phyloP scores from a whole-genome alignment of 129 eudicot genomes.

The Lactuca sativa region DNA sequence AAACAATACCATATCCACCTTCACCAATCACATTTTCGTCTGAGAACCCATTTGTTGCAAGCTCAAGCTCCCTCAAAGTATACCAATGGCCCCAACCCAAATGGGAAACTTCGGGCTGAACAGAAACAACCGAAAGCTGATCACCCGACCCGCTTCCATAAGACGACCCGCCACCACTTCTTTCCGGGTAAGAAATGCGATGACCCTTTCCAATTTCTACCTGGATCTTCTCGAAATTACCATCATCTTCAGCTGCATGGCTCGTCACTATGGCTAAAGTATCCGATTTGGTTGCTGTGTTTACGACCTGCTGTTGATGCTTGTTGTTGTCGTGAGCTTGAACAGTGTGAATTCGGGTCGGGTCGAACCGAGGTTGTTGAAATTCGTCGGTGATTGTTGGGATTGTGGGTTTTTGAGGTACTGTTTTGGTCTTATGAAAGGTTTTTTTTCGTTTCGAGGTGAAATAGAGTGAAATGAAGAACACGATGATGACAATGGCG shows the following conservation, averaged over 20 bases:
- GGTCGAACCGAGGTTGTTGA: constrained; percentile 51
- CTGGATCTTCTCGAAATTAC: constrained; percentile 51
- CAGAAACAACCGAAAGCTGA: constrained; percentile 34
- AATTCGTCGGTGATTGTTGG: constrained; percentile 68
- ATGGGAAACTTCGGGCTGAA: constrained; percentile 78
- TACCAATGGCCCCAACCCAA: constrained; percentile 98
- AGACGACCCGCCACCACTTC: constrained; percentile 34
- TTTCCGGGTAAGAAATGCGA: constrained; percentile 54
- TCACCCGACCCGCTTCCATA: constrained; percentile 51
- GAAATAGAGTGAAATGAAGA: constrained; percentile 68
- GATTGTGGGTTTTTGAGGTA: constrained; percentile 52
- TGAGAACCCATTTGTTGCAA: constrained; percentile 63
- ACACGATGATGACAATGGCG: constrained; percentile 51
- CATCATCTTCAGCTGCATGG: constrained; percentile 39
- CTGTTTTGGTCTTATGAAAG: constrained; percentile 12
- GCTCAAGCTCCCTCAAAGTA: constrained; percentile 79
- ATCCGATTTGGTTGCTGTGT: constrained; percentile 35
- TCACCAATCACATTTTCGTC: constrained; percentile 88
- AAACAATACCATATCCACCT: constrained; percentile 95
- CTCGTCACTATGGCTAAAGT: constrained; percentile 32
- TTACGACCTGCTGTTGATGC: constrained; percentile 1
- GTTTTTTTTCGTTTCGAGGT: constrained; percentile 46
- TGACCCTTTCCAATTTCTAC: constrained; percentile 73
- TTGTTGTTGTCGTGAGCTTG: constrained; percentile 10
- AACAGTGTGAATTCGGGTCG: constrained; percentile 26